Evolutionary conservation across 2,329 filamentous ascomycete genomes (phyloP), one percentile per base, ranked within the genome.

Genomic region (Decorospora gaudefroyi): DNA sequence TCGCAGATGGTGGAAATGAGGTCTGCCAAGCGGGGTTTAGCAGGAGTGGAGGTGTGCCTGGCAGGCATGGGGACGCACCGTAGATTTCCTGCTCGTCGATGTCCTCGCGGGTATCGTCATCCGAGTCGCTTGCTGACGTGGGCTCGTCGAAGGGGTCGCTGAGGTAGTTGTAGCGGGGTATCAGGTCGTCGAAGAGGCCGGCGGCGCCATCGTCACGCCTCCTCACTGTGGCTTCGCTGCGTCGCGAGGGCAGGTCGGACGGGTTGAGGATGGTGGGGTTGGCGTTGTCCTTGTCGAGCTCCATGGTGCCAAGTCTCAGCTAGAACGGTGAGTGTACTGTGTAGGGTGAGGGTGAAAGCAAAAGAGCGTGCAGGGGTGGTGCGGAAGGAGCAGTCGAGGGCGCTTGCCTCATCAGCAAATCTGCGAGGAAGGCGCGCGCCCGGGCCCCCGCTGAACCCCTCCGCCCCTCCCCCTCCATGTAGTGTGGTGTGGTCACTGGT

Each of bases 51-150:
- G n/a, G n/a, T n/a, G n/a, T n/a, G n/a, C n/a, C n/a, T n/a, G n/a
- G 38, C 27, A 26, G 31, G 42, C 42, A 52, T 34, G 46, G 37
- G 36, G 33, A 30, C 63, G 37, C 49, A 93, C 90, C 90, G 68
- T 92, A 99, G 28, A 99, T 92, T 72, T 99, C 93, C 71, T 96
- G 93, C 70, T 95, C 89, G 67, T 99, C 93, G 57, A 99, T 96
- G 44, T 88, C 87, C 60, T 97, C 91, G 23, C 84, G 78, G 1
- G 77, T 75, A 34, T 83, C 78, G 34, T 83, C 78, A 46, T 85
- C 81, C 6, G 71, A 71, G 33, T 69, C 61, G 33, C 65, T 70
- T 16, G 70, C 69, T 34, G 64, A 68, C 18, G 43, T 57, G 33
- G 55, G 67, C 60, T 51, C 66, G 50, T 55, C 70, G 42, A 80